Evolutionary conservation across 495 filamentous ascomycete genomes (phyloP).

Genomic region (Penicillium angulare): DNA sequence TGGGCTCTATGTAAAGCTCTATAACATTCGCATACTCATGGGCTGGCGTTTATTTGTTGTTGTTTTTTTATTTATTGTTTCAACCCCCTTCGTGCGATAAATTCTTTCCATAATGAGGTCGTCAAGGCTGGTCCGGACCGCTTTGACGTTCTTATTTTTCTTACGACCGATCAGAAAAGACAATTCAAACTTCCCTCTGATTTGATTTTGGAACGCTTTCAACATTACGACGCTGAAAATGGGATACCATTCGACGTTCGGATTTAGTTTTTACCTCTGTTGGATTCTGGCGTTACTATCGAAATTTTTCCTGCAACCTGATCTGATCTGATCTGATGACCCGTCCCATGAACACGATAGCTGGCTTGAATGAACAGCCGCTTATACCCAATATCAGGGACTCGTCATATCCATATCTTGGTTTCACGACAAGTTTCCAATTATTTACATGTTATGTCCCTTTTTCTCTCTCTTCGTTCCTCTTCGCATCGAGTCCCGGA

Average conservation of each 20-base stretch:
- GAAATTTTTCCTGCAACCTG: background rate
- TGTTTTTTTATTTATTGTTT: constrained; percentile 11
- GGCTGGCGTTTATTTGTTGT: constrained; percentile 25
- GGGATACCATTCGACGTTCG: constrained; percentile 3
- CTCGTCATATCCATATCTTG: background rate
- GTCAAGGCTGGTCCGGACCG: constrained; percentile 33
- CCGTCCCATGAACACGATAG: background rate
- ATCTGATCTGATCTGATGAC: too few species aligned
- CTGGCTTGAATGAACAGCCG: background rate
- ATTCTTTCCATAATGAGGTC: constrained; percentile 23
- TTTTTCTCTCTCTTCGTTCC: background rate
- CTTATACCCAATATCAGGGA: background rate
- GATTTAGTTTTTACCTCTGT: background rate
- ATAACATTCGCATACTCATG: constrained; percentile 16
- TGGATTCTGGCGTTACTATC: background rate
- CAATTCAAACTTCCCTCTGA: background rate
- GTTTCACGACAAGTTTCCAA: too few species aligned
- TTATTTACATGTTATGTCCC: background rate
- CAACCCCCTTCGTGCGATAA: constrained; percentile 10
- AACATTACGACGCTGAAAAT: background rate
- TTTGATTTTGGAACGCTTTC: background rate
- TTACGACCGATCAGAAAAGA: constrained; percentile 16
- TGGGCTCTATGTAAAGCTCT: constrained; percentile 79
- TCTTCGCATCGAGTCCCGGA: constrained; percentile 12
- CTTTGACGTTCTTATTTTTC: constrained; percentile 19